These are phyloP conservation scores for Beta lomatogona DNA, from an alignment of 179 eudicot species.

Conservation along the genomic window DNA sequence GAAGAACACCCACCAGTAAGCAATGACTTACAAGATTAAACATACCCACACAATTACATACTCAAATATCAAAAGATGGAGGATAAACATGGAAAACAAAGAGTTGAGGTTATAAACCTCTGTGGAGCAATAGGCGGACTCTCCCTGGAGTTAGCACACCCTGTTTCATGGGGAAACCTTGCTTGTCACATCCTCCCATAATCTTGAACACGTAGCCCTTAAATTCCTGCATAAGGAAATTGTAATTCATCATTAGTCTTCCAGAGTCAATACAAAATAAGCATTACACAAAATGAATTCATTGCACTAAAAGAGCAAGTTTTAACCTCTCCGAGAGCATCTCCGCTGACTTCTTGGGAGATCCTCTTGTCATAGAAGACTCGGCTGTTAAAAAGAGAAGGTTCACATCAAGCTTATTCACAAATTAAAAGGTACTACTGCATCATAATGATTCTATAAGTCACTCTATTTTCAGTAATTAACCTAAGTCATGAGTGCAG, in stretches of 20 bases:
- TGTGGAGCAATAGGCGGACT: constrained; percentile 63
- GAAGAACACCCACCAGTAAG: background rate
- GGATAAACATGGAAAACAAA: too few relatives aligned
- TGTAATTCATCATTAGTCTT: background rate
- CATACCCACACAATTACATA: background rate
- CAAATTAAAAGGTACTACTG: too few relatives aligned
- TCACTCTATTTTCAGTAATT: too few relatives aligned
- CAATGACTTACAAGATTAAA: background rate
- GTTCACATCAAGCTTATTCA: background rate
- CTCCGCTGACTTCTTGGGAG: constrained; percentile 84
- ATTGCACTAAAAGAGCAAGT: too few relatives aligned
- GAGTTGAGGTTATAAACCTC: constrained; percentile 40
- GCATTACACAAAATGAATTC: background rate
- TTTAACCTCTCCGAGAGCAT: constrained; percentile 78
- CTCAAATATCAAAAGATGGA: background rate
- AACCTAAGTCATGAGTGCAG: too few relatives aligned
- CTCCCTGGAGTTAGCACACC: constrained; percentile 78
- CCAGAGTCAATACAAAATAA: too few relatives aligned
- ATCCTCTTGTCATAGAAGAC: constrained; percentile 89
- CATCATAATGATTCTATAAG: too few relatives aligned
- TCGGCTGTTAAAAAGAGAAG: constrained; percentile 47
- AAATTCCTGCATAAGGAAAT: constrained; percentile 54
- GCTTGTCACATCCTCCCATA: constrained; percentile 88
- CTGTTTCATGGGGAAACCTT: constrained; percentile 93
- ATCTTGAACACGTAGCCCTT: constrained; percentile 84